These are phyloP conservation scores for Grosmannia penicillata DNA, from an alignment of 2,329 filamentous ascomycete species.

Conservation along the genomic window DNA sequence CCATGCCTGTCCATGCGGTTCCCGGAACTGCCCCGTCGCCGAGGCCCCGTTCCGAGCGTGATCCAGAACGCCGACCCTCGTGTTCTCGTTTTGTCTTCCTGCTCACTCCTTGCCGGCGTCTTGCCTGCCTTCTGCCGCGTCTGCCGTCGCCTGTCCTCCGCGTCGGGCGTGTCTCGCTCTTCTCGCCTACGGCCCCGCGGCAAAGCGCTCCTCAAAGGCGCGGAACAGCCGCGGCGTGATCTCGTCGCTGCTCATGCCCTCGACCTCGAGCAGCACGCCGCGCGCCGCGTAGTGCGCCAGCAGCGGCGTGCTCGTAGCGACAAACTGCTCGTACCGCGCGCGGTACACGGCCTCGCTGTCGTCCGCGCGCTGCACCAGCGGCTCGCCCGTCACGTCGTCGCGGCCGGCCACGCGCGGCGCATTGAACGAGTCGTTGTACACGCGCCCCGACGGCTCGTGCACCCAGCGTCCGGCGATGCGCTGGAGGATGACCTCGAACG, in stretches of 20 bases:
- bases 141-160: too few relatives aligned
- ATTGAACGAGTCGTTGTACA: constrained; percentile 94
- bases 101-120: too few relatives aligned
- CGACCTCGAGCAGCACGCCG: constrained; percentile 73
- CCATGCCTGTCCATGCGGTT: too few relatives aligned
- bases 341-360: constrained; percentile 81
- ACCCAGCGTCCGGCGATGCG: constrained; percentile 89
- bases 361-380: constrained; percentile 66
- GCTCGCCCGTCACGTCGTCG: constrained; percentile 86
- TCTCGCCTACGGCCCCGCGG: constrained; percentile 1
- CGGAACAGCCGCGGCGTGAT: constrained; percentile 79
- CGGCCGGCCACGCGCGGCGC: constrained; percentile 63
- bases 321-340: constrained; percentile 65
- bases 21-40: too few relatives aligned
- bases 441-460: constrained; percentile 75
- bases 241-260: constrained; percentile 84
- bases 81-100: too few relatives aligned
- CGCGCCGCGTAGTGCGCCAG: constrained; percentile 78
- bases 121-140: too few relatives aligned
- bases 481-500: constrained; percentile 71
- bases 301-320: constrained; percentile 71
- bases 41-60: too few relatives aligned
- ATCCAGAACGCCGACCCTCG: too few relatives aligned
- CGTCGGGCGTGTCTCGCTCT: too few relatives aligned
- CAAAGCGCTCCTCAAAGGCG: constrained; percentile 71